phyloP scores from a whole-genome alignment of 2,329 filamentous ascomycete species.

The Chaetomium sp. region DNA sequence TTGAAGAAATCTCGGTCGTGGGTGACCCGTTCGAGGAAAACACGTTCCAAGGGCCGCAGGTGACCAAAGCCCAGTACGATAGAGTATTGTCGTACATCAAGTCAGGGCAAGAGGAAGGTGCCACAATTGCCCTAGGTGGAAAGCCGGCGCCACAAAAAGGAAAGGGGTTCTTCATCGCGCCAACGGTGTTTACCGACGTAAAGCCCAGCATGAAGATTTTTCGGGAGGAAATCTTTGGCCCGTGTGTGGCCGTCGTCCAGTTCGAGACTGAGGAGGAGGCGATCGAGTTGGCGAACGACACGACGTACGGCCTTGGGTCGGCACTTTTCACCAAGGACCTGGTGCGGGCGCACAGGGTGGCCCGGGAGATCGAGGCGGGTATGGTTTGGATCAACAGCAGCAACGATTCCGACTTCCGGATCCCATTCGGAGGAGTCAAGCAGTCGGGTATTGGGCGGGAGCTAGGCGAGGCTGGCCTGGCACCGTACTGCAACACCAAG shows the following conservation, averaged over 20 bases:
- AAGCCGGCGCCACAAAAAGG: constrained; percentile 49
- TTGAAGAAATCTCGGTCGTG: constrained; percentile 51
- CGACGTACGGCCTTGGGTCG: constrained; percentile 50
- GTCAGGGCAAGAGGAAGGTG: constrained; percentile 58
- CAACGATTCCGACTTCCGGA: constrained; percentile 43
- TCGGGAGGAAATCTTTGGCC: constrained; percentile 33
- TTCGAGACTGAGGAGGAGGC: constrained; percentile 35
- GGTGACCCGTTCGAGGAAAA: constrained; percentile 61
- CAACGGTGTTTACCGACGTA: constrained; percentile 32
- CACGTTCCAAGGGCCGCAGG: constrained; percentile 65
- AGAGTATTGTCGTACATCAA: constrained; percentile 61
- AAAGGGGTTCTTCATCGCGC: constrained; percentile 32
- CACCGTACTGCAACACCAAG: constrained; percentile 33
- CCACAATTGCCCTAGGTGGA: constrained; percentile 55
- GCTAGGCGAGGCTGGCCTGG: constrained; percentile 32
- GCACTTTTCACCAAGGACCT: constrained; percentile 54
- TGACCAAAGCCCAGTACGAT: constrained; percentile 62
- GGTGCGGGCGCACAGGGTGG: constrained; percentile 36
- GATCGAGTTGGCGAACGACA: constrained; percentile 35
- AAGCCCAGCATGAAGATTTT: constrained; percentile 32
- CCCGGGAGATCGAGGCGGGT: constrained; percentile 51
- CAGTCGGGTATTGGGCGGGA: constrained; percentile 34
- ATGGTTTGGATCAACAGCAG: constrained; percentile 44
- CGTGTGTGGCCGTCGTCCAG: constrained; percentile 29
- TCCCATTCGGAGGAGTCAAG: constrained; percentile 41